These are phyloP conservation scores for Chalciporus sphaerocephalus DNA, from an alignment of 768 basidiomycete species.

Conservation along the genomic window DNA sequence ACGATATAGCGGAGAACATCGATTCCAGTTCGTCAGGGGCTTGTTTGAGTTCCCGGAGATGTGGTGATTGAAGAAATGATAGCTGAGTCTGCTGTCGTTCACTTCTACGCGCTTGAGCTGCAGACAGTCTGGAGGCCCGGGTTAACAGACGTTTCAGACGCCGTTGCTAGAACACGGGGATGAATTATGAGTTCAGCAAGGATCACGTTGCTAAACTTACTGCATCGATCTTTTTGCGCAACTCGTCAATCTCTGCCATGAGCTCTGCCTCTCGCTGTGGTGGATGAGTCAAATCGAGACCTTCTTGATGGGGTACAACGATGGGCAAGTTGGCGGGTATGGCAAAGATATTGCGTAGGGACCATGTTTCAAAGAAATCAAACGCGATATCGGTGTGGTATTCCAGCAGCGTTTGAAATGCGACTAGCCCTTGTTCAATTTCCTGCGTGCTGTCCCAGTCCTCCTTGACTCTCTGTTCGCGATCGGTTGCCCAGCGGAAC, in stretches of 20 bases:
- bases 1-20: slow-evolving; percentile 46
- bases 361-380: slow-evolving; percentile 91
- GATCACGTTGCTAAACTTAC: slow-evolving; percentile 40
- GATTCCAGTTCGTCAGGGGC: slow-evolving; percentile 39
- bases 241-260: slow-evolving; percentile 61
- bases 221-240: slow-evolving; percentile 63
- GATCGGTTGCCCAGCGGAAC: slow-evolving; percentile 66
- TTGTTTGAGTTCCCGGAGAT: slow-evolving; percentile 34
- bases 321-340: slow-evolving; percentile 65
- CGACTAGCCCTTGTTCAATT: slow-evolving; percentile 73
- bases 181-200: slow-evolving; percentile 6
- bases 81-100: slow-evolving; percentile 41
- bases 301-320: slow-evolving; percentile 72
- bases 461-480: slow-evolving; percentile 42
- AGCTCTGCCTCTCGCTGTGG: slow-evolving; percentile 58
- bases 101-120: slow-evolving; percentile 44
- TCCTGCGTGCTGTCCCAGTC: slow-evolving; percentile 64
- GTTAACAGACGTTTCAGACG: slow-evolving; percentile 53
- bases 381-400: slow-evolving; percentile 87
- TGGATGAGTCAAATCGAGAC: slow-evolving; percentile 59
- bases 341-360: slow-evolving; percentile 80
- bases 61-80: slow-evolving; percentile 40
- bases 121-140: slow-evolving; percentile 48
- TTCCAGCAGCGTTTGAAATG: slow-evolving; percentile 85
- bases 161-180: slow-evolving; percentile 50